Evolutionary conservation across 2,329 filamentous ascomycete genomes (phyloP), one percentile per base, ranked within the genome.

Genomic region (Coccinonectria pachysandricola): DNA sequence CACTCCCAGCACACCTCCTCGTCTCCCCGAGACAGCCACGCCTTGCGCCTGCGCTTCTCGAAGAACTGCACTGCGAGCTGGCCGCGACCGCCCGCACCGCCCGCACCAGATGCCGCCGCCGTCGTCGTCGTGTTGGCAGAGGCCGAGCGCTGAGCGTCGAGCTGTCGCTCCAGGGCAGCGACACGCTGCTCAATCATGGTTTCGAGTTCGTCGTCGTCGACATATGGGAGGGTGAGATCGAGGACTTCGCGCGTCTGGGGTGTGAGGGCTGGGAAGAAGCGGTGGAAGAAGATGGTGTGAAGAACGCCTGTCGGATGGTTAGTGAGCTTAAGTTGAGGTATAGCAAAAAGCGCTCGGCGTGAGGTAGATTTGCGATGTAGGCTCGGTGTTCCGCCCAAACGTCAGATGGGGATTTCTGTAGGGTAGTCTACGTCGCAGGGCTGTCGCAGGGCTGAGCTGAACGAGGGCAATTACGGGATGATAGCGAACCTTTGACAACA

Each of bases 261-360:
- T 21, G 73, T 65, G 43, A 95, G 71, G 32, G 84, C 78, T 31
- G 85, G 85, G 65, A 96, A 95, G 71, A 88, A 93, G 49, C 91
- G 81, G 63, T 95, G 87, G 70, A 96, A 96, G 74, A 96, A 98
- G 55, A 96, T 95, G 26, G 87, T 92, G 56, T 95, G 87, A 25
- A 96, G 71, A 53, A 95, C 82, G 38, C 82, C 88, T 93, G 19
- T 8, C 27, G 7, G 15, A 5, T 8, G 13, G 20, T 15, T 11
- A 18, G 19, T 11, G 3, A 24, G 20, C n/a, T n/a, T n/a, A n/a
- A n/a, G n/a, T n/a, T n/a, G n/a, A n/a, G n/a, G n/a, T n/a, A n/a
- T n/a, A n/a, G n/a, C n/a, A n/a, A n/a, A n/a, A n/a, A n/a, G n/a
- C n/a, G 9, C 23, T 23, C n/a, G 12, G 8, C 9, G 15, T 26